These are phyloP conservation scores for Alternaria conjuncta DNA, from an alignment of 2,329 filamentous ascomycete species.

Conservation along the genomic window DNA sequence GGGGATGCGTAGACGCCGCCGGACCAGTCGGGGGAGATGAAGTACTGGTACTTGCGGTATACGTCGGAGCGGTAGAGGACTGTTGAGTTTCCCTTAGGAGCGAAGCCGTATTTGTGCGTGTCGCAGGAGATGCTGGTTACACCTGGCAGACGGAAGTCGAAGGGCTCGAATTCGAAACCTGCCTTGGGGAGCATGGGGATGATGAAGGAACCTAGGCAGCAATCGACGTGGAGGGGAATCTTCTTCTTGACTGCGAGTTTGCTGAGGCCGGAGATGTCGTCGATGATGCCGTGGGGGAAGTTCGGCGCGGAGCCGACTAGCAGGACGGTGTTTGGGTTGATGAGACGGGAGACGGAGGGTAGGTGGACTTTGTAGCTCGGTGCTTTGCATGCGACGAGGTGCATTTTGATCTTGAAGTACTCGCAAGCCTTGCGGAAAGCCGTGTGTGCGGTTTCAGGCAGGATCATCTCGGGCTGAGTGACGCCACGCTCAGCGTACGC, in stretches of 20 bases:
- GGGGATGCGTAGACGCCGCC: constrained; percentile 96
- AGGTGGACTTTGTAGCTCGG: constrained; percentile 86
- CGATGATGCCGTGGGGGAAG: constrained; percentile 97
- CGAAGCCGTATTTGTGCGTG: constrained; percentile 99
- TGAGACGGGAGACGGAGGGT: constrained; percentile 76
- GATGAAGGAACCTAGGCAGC: constrained; percentile 94
- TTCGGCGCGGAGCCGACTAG: constrained; percentile 95
- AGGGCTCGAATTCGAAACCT: constrained; percentile 86
- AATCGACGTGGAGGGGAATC: constrained; percentile 93
- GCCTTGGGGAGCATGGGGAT: constrained; percentile 90
- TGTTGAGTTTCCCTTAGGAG: constrained; percentile 95
- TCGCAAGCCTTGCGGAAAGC: constrained; percentile 94
- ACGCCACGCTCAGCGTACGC: constrained; percentile 84
- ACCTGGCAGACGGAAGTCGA: constrained; percentile 92
- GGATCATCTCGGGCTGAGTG: constrained; percentile 95
- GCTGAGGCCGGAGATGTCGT: constrained; percentile 87
- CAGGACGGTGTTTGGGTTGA: constrained; percentile 93
- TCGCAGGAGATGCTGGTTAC: constrained; percentile 96
- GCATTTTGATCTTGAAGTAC: constrained; percentile 97
- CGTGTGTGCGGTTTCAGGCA: constrained; percentile 92
- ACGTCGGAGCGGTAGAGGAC: constrained; percentile 83
- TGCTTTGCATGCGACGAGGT: constrained; percentile 85
- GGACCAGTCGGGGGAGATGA: constrained; percentile 91
- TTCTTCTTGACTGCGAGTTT: constrained; percentile 79
- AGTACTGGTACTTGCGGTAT: constrained; percentile 91